phyloP scores from a whole-genome alignment of 78 protist genomes.

The Speleostelium caveatum region DNA sequence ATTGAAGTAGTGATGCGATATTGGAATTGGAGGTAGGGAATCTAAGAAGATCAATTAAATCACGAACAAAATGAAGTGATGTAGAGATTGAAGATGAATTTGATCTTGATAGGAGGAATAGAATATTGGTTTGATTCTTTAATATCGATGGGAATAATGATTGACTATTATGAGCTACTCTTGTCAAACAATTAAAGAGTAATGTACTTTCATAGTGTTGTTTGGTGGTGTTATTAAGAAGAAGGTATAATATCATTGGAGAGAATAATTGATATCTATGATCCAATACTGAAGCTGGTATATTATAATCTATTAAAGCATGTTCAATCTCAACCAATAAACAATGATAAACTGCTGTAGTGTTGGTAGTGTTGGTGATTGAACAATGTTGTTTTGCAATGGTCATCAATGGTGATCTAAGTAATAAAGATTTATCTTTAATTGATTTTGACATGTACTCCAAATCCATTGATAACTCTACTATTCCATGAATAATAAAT shows the following conservation, averaged over 20 bases:
- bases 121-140: no score
- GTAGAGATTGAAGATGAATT: not conserved
- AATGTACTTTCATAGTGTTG: no score
- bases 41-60: slow-evolving; percentile 39
- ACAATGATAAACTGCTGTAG: not conserved
- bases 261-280: not conserved
- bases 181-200: not conserved
- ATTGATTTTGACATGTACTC: slow-evolving; percentile 34
- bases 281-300: not conserved
- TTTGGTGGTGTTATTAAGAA: not conserved
- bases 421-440: not conserved
- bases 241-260: not conserved
- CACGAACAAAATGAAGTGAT: not conserved
- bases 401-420: not conserved
- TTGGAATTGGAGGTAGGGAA: no score
- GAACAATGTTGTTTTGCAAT: not conserved
- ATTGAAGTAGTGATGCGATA: not conserved
- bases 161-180: not conserved
- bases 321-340: not conserved
- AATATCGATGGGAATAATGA: not conserved
- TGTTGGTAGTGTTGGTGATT: not conserved
- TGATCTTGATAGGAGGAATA: not conserved
- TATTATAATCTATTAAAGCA: not conserved
- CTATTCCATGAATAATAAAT: not conserved
- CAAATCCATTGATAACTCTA: slow-evolving; percentile 18